A percentile compares a stretch with the other conserved stretches of the same genome.
Evolutionary conservation across 2,329 filamentous ascomycete species (phyloP).

Genomic region (Endothia cerciana): DNA sequence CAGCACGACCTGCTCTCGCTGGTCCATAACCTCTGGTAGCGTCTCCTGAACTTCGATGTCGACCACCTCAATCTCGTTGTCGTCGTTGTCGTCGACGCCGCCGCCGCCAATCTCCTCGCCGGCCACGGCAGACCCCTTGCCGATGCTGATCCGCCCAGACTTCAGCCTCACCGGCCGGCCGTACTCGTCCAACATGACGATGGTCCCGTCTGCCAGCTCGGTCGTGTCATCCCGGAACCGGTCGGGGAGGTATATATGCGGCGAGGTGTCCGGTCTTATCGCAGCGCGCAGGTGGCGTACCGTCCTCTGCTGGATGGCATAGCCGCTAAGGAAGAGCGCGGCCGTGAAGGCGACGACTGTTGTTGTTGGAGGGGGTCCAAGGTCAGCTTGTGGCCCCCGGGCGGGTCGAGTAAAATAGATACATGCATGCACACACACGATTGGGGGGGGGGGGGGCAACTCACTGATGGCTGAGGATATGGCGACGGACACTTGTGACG

Average conservation of each 20-base stretch:
- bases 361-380: slow-evolving; percentile 23
- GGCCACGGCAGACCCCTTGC: slow-evolving; percentile 8
- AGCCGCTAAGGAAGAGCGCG: slow-evolving; percentile 85
- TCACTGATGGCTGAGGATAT: slow-evolving; percentile 67
- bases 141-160: slow-evolving; percentile 26
- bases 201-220: slow-evolving; percentile 51
- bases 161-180: slow-evolving; percentile 40
- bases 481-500: slow-evolving; percentile 71
- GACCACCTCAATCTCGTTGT: slow-evolving; percentile 28
- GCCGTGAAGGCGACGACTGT: slow-evolving; percentile 76
- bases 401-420: slow-evolving; percentile 5
- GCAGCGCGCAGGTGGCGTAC: slow-evolving; percentile 76
- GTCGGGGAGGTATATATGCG: slow-evolving; percentile 55
- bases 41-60: slow-evolving; percentile 29
- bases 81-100: slow-evolving; percentile 25
- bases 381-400: neutral
- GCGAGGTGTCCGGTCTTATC: slow-evolving; percentile 59
- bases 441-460: slow-evolving; percentile 32
- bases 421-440: neutral
- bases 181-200: slow-evolving; percentile 51
- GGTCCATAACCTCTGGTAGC: slow-evolving; percentile 22
- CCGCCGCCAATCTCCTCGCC: slow-evolving; percentile 4
- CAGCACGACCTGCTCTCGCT: slow-evolving; percentile 29
- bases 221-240: slow-evolving; percentile 51
- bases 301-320: slow-evolving; percentile 84